Base-by-base conservation (phyloP, 2,329 filamentous ascomycete species). In the Curvularia sp. region DNA sequence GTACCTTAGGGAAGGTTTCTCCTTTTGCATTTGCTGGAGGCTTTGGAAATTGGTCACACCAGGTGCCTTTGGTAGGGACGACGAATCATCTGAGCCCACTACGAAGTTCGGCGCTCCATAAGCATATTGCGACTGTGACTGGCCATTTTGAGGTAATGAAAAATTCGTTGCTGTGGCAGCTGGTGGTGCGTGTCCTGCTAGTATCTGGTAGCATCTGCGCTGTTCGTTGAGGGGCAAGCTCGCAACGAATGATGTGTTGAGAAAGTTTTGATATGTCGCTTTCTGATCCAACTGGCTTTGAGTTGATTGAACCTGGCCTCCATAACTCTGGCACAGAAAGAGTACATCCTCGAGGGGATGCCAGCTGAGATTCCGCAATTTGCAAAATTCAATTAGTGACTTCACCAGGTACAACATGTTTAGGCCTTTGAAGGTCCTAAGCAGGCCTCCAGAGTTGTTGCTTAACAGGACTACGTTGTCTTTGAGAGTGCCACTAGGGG, bases 341-440 rank as follows among this genome's bases (percentile, higher is more conserved):
- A 69, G 27, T 1, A 76, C 43, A 34, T 75, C 70, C 47, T 68
- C 68, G 34, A 57, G 63, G 4, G 73, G 71, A 49, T 74, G 71
- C 72, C 73, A 75, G 2, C 53, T 32, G 3, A 76, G 53, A 19
- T 69, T 64, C 34, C 59, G 60, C n/a, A 57, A 59, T 19, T 62
- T 70, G 52, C 66, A 75, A 28, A 64, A 69, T 18, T 67, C 59
- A 3, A 75, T 47, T 12, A 72, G 45, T 2, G 70, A 69, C 28
- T 66, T 70, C 21, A 75, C 49, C 3, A 75, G 56, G 48, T 74
- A 71, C 3, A 68, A 58, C 52, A 73, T 69, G 47, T 74, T 75
- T 10, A 76, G 46, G 5, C 71, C 64, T 47, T 69, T 74, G 53
- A 69, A 71, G n/a, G 59, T 69, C 27, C 57, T 61, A 5, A 64